These are phyloP conservation scores for Plicaturopsis crispa DNA, from an alignment of 768 basidiomycete genomes.

Conservation along the genomic window DNA sequence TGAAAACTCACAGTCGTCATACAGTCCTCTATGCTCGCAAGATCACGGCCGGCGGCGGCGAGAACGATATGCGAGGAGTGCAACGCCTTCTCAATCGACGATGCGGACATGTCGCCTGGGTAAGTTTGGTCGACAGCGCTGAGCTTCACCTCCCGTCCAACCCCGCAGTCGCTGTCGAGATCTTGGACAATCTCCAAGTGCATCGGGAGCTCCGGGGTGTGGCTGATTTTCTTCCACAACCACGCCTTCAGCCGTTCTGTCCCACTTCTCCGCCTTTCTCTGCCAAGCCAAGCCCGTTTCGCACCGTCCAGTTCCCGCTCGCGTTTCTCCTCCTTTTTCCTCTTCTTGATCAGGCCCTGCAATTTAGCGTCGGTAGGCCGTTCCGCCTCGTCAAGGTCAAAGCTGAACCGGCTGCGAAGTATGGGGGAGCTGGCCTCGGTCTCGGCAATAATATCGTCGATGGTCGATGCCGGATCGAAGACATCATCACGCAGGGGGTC, in stretches of 20 bases:
- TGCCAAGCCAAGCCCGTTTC: constrained; percentile 5
- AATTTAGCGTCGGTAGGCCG: constrained; percentile 27
- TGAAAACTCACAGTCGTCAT: constrained; percentile 45
- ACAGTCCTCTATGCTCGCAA: constrained; percentile 45
- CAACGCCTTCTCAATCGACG: constrained; percentile 27
- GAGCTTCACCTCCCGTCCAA: constrained; percentile 28
- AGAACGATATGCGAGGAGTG: constrained; percentile 41
- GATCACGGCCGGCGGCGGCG: constrained; percentile 46
- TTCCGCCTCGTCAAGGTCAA: too few relatives aligned
- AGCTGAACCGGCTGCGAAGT: background rate
- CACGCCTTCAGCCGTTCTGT: constrained; percentile 52
- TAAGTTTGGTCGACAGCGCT: too few relatives aligned
- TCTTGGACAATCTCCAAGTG: constrained; percentile 33
- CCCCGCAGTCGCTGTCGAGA: constrained; percentile 32
- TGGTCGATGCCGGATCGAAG: constrained; percentile 24
- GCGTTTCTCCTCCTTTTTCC: constrained; percentile 30
- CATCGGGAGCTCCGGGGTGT: constrained; percentile 21
- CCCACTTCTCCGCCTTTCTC: constrained; percentile 16
- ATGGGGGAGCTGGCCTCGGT: constrained; percentile 15
- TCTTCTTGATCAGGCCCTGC: constrained; percentile 34
- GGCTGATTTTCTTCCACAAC: constrained; percentile 50
- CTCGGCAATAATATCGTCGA: constrained; percentile 27
- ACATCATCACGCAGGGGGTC: constrained; percentile 32
- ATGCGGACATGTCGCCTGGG: too few relatives aligned
- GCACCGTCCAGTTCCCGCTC: constrained; percentile 20